These are phyloP conservation scores for Aspergillus sclerotioniger DNA, from an alignment of 495 filamentous ascomycete species.

Conservation along the genomic window DNA sequence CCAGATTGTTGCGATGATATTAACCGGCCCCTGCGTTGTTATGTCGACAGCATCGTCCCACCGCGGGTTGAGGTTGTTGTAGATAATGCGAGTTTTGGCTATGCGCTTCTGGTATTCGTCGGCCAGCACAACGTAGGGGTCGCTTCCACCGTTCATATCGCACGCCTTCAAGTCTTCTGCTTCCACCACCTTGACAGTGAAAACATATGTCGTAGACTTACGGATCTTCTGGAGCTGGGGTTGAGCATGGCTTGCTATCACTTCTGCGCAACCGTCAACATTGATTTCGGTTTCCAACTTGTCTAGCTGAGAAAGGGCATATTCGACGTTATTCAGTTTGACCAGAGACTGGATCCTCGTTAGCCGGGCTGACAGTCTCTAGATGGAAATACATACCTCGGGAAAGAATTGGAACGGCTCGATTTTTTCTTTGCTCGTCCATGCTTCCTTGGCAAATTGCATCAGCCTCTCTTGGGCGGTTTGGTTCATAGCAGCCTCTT, in stretches of 20 bases:
- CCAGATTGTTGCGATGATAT: slow-evolving; percentile 96
- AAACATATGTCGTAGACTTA: slow-evolving; percentile 80
- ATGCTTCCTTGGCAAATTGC: slow-evolving; percentile 92
- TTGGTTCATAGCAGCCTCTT: slow-evolving; percentile 72
- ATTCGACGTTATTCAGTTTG: slow-evolving; percentile 97
- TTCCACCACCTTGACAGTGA: slow-evolving; percentile 98
- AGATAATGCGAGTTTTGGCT: slow-evolving; percentile 89
- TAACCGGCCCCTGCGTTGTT: slow-evolving; percentile 83
- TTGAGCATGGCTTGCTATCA: slow-evolving; percentile 65
- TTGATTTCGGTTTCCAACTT: slow-evolving; percentile 85
- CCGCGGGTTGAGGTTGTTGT: slow-evolving; percentile 86
- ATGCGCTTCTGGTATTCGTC: slow-evolving; percentile 99
- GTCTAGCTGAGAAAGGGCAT: slow-evolving; percentile 84
- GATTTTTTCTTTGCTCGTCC: slow-evolving; percentile 87
- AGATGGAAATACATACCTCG: slow-evolving; percentile 55
- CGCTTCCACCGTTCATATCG: slow-evolving; percentile 89
- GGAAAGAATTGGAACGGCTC: slow-evolving; percentile 98
- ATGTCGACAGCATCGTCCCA: slow-evolving; percentile 99
- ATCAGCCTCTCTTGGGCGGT: slow-evolving; percentile 89
- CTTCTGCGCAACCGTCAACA: slow-evolving; percentile 88
- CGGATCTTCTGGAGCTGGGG: slow-evolving; percentile 55
- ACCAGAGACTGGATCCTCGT: slow-evolving; percentile 66
- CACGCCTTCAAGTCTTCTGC: slow-evolving; percentile 98
- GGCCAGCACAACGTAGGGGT: slow-evolving; percentile 95
- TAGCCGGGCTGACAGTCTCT: slow-evolving; percentile 2